These are phyloP conservation scores for Kazachstania africana DNA, from an alignment of 805 yeast species.

Conservation along the genomic window DNA sequence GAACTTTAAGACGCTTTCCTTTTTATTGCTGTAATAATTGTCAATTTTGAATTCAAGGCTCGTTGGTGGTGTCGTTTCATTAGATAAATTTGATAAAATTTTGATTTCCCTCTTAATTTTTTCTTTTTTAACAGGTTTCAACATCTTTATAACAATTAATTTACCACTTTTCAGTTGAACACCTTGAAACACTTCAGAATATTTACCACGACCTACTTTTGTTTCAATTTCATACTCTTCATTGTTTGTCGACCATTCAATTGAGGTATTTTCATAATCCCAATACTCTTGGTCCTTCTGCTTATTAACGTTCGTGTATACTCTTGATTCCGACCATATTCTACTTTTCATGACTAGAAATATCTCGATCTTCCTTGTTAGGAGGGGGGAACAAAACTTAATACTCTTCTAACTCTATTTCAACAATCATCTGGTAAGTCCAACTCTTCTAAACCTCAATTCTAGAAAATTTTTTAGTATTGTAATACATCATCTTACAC, in stretches of 20 bases:
- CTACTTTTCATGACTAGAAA: slow-evolving; percentile 24
- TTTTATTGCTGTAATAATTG: slow-evolving; percentile 20
- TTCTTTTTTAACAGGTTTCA: slow-evolving; percentile 87
- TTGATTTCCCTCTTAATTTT: slow-evolving; percentile 84
- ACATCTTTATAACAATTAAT: slow-evolving; percentile 72
- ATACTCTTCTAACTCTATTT: too few species aligned
- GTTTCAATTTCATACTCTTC: slow-evolving; percentile 62
- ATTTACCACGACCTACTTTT: slow-evolving; percentile 87
- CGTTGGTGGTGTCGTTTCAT: slow-evolving; percentile 22
- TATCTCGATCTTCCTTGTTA: too few species aligned
- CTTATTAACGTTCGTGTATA: slow-evolving; percentile 65
- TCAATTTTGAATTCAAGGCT: slow-evolving; percentile 14
- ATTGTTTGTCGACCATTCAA: slow-evolving; percentile 49
- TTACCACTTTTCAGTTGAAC: slow-evolving; percentile 51
- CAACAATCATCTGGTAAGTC: too few species aligned
- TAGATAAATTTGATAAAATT: slow-evolving; percentile 67
- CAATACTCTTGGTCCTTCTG: slow-evolving; percentile 63
- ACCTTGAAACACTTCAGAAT: slow-evolving; percentile 91
- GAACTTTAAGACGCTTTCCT: slow-evolving; percentile 16
- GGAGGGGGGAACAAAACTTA: too few species aligned
- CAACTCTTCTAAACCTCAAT: too few species aligned
- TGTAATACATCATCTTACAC: too few species aligned
- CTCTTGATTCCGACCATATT: slow-evolving; percentile 40
- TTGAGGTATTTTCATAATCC: slow-evolving; percentile 66
- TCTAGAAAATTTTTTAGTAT: too few species aligned